Evolutionary conservation across 2,329 filamentous ascomycete species (phyloP).

Genomic region (Chaetomiaceae sp.): DNA sequence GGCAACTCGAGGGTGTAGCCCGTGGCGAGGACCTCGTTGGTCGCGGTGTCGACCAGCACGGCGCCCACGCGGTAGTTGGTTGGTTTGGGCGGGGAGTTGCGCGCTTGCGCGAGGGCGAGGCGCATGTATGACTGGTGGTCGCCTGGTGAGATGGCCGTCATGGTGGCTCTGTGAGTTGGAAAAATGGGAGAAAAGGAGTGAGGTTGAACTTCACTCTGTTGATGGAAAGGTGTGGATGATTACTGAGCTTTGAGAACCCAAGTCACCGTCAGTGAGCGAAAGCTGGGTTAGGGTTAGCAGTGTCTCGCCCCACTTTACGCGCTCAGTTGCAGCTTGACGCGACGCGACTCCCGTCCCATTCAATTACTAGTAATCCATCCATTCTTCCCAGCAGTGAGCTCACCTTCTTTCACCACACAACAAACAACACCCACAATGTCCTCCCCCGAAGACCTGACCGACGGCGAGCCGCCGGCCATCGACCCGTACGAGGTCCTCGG

Average conservation of each 20-base stretch:
- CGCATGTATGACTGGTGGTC: slow-evolving; percentile 56
- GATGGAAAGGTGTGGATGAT: too few species aligned
- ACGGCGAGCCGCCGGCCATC: slow-evolving; percentile 55
- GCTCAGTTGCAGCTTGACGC: too few species aligned
- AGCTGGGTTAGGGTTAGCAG: too few species aligned
- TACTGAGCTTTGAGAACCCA: too few species aligned
- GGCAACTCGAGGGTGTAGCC: slow-evolving; percentile 88
- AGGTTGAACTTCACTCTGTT: neutral
- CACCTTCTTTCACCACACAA: neutral
- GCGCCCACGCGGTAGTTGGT: slow-evolving; percentile 94
- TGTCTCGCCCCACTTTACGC: too few species aligned
- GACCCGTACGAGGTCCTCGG: slow-evolving; percentile 78
- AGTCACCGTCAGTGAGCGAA: too few species aligned
- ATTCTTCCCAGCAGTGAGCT: neutral
- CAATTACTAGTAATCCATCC: neutral
- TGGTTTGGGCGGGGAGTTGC: slow-evolving; percentile 75
- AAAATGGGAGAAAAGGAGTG: neutral
- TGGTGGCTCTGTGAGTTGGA: neutral
- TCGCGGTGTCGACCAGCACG: slow-evolving; percentile 62
- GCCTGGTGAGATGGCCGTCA: slow-evolving; percentile 29
- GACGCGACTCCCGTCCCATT: slow-evolving; percentile 3
- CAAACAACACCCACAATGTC: slow-evolving; percentile 37
- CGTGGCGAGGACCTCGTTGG: slow-evolving; percentile 62
- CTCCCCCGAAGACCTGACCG: slow-evolving; percentile 47
- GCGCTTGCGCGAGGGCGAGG: slow-evolving; percentile 70